Evolutionary conservation across 108 stramenopile genomes (phyloP).

Genomic region (Discostella stelligeroides): DNA sequence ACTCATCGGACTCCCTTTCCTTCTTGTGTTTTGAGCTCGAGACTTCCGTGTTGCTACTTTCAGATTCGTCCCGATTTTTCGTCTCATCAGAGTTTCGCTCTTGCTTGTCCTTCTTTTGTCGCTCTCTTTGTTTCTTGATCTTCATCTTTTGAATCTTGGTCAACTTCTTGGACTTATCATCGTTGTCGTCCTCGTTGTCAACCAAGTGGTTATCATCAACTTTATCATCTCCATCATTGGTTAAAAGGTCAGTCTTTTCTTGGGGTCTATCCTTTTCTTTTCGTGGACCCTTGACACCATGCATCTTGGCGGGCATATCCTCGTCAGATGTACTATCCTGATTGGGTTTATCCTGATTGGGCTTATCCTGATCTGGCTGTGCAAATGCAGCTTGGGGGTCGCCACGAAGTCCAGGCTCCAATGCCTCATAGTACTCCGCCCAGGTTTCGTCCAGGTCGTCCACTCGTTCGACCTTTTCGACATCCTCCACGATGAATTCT

Average conservation of each 20-base stretch:
- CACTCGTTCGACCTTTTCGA: neutral
- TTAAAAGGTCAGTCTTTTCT: neutral
- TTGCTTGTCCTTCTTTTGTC: neutral
- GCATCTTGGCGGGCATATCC: too few species aligned
- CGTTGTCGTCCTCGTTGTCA: neutral
- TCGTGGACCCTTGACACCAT: too few species aligned
- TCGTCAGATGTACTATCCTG: neutral
- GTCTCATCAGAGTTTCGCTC: neutral
- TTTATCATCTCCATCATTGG: too few species aligned
- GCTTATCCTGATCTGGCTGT: neutral
- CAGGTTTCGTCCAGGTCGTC: neutral
- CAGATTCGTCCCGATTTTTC: neutral
- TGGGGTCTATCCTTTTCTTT: neutral
- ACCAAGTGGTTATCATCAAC: neutral
- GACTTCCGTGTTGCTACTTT: too few species aligned
- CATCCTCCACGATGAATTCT: neutral
- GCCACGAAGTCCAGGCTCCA: conserved; percentile 2
- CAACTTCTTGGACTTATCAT: neutral
- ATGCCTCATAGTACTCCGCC: conserved; percentile 7
- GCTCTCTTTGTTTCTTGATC: neutral
- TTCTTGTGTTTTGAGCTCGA: neutral
- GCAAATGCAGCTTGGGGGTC: neutral
- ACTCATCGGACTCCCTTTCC: neutral
- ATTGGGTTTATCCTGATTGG: neutral
- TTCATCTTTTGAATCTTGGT: neutral